These are phyloP conservation scores for Gentiana macrophylla DNA, from an alignment of 257 asterid genomes.

Conservation along the genomic window DNA sequence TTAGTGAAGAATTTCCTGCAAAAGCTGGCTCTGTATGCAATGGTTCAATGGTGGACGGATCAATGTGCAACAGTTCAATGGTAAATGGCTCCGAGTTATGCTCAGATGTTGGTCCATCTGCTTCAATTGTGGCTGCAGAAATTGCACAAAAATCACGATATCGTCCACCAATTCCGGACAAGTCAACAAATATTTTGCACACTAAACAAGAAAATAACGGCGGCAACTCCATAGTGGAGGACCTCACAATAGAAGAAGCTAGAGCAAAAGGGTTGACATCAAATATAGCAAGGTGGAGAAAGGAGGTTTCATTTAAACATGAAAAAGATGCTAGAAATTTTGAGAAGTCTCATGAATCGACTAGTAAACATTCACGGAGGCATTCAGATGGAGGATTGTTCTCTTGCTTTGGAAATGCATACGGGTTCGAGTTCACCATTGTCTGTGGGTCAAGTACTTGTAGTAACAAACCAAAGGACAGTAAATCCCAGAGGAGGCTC, in stretches of 20 bases:
- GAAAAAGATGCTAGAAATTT: neutral
- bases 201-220: slow-evolving; percentile 7
- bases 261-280: slow-evolving; percentile 40
- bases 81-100: slow-evolving; percentile 39
- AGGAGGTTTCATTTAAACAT: slow-evolving; percentile 8
- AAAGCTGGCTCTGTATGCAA: slow-evolving; percentile 18
- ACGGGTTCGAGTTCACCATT: slow-evolving; percentile 57
- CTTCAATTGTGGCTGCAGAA: slow-evolving; percentile 79
- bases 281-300: slow-evolving; percentile 19
- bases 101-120: slow-evolving; percentile 90
- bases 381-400: slow-evolving; percentile 31
- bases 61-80: slow-evolving; percentile 21
- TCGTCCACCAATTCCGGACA: slow-evolving; percentile 4
- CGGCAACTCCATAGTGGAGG: slow-evolving; percentile 47
- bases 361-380: slow-evolving; percentile 16
- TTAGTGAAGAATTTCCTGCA: slow-evolving; percentile 20
- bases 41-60: neutral
- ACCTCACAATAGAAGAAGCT: slow-evolving; percentile 51
- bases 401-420: slow-evolving; percentile 53
- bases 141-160: slow-evolving; percentile 30
- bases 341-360: neutral
- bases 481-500: slow-evolving; percentile 20
- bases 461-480: slow-evolving; percentile 8
- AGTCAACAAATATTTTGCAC: too few species aligned
- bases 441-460: slow-evolving; percentile 48